Base-by-base conservation (phyloP, 1,284 basidiomycete species). In the Microbotryum violaceum region DNA sequence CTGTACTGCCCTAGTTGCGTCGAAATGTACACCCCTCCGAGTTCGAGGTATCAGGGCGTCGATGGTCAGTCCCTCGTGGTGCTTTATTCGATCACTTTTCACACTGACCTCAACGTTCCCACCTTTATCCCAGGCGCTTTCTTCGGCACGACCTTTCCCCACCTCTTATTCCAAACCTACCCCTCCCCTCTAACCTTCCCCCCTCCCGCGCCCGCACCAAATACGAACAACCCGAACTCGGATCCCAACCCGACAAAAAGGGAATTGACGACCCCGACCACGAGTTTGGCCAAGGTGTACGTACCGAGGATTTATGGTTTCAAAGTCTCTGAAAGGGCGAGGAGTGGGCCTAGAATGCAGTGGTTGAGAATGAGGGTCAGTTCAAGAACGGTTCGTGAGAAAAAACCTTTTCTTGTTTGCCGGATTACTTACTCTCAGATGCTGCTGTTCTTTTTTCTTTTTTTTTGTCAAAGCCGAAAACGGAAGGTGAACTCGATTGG, bases 1-100 rank as follows among this genome's bases (percentile, higher is more conserved):
- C 82, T 99, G 55, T 98, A 88, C 77, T 99, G 96, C 76, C 91
- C 96, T 10, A 97, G 96, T 75, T 99, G 96, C 77, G 88, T 94
- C 70, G 96, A 99, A 74, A 90, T 96, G 70, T 99, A 97, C 77
- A 83, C 85, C 1, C 96, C 96, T 3, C 93, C 94, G 5, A 93
- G 89, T 77, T 92, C 89, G 75, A 85, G 93, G 61, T 99, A 92
- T 76, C 89, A 92, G 74, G 89, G 90, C 25, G 91, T 99, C 37
- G 96, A 99, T 77, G 96, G 94, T 87, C 73, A 69, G 84, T 77
- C 23, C n/a, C 6, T 27, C 27, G 25, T 4, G 25, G 6, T 47
- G 31, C 14, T 47, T 44, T 23, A 16, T 1, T 20, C 29, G 4
- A 45, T 46, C 16, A 44, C 12, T 49, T 47, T 29, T 9, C 5